Percentiles rank a stretch among this genome's conserved stretches.
Evolutionary conservation across 2,329 filamentous ascomycete genomes (phyloP).

Genomic region (Gnomoniopsis sp.): DNA sequence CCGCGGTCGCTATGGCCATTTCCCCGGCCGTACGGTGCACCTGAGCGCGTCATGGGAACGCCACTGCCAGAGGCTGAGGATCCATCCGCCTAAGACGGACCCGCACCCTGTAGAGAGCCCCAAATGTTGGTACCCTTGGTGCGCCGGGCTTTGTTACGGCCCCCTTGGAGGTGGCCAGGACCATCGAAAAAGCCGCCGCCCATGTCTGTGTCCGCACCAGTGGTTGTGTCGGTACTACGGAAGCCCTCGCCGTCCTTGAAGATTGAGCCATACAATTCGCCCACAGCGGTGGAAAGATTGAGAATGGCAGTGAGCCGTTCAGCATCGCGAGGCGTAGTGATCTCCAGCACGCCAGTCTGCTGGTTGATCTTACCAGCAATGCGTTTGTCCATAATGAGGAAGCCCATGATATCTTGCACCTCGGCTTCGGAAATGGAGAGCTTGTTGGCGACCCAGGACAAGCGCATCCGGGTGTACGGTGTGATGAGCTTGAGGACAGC

Average conservation of each 20-base stretch:
- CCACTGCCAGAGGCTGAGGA: background rate
- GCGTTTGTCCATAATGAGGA: constrained; percentile 86
- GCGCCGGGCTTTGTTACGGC: background rate
- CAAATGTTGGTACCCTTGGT: background rate
- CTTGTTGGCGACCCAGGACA: constrained; percentile 82
- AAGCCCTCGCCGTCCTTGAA: constrained; percentile 78
- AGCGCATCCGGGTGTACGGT: constrained; percentile 88
- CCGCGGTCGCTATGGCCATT: background rate
- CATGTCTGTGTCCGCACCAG: constrained; percentile 17
- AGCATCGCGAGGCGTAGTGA: constrained; percentile 69
- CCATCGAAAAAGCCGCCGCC: constrained; percentile 8
- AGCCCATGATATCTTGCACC: constrained; percentile 93
- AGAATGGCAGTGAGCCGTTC: constrained; percentile 72
- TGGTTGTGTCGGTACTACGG: constrained; percentile 27
- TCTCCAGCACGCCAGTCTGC: constrained; percentile 76
- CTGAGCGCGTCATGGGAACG: background rate
- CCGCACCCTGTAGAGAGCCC: background rate
- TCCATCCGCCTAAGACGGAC: background rate
- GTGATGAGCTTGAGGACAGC: constrained; percentile 89
- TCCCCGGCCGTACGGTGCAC: background rate
- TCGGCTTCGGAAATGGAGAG: constrained; percentile 82
- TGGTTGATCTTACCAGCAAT: constrained; percentile 88
- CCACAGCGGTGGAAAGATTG: constrained; percentile 69
- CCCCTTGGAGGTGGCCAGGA: background rate
- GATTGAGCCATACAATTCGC: constrained; percentile 65